Evolutionary conservation across 768 basidiomycete genomes (phyloP), one percentile per base, ranked within the genome.

Genomic region (Mycena sanguinolenta): DNA sequence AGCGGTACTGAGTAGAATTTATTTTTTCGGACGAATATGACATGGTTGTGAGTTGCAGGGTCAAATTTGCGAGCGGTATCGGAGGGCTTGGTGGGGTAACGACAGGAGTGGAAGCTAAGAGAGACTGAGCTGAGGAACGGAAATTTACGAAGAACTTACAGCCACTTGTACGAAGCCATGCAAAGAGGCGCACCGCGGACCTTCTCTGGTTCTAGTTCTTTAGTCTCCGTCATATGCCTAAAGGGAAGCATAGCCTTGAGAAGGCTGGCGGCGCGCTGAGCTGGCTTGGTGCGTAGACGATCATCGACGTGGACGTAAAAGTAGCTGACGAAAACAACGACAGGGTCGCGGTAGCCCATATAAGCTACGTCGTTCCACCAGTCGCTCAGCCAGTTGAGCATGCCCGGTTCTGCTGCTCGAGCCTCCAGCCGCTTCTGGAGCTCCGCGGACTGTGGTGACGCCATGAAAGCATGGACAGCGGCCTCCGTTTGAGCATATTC

Each of bases 311-410:
- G 97, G 12, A 96, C 88, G 79, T 95, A 99, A 83, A 93, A 99
- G 84, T 99, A 99, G 86, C 92, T 95, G 75, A 97, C 95, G 73
- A 90, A 93, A 17, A 97, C 93, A 34, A 97, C 92, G 57, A 98
- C 94, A 2, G 96, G 91, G 75, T 97, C 97, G 57, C 95, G 88
- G 77, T 94, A 95, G 8, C 84, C 92, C 92, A 95, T 91, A 78
- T 94, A 95, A 21, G 97, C 97, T 6, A 80, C 88, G 39, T 98
- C 95, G 81, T 99, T 97, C 97, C 97, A 99, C 98, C 98, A 99
- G 60, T 97, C 95, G 55, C 89, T 87, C n/a, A 99, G 86, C 98
- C 98, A 99, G 83, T 87, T 96, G 75, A 83, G 84, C 61, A 82
- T 79, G 21, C 80, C 79, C 1, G 89, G 87, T 28, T 89, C 85